A percentile compares a stretch with the other conserved stretches of the same genome.
Conservation (phyloP, 176 grass and related monocot species). For the Oryza longistaminata region DNA sequence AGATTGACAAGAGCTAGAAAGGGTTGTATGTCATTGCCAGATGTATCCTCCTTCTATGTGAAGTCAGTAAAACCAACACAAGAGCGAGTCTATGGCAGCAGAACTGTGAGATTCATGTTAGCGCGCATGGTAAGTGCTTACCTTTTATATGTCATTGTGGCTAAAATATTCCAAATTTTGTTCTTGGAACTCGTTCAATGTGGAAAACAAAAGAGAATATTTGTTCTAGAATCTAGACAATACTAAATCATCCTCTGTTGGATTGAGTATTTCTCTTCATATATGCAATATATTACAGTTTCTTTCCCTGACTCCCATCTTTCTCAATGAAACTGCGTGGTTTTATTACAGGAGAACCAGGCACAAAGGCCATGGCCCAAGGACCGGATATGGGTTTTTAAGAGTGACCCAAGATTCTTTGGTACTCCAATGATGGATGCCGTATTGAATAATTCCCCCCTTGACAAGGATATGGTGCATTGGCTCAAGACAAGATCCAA, state of each 20-base stretch:
- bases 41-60: slow-evolving; percentile 83
- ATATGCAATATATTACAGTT: background rate
- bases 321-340: slow-evolving; percentile 21
- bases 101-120: slow-evolving; percentile 96
- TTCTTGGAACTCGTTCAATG: slow-evolving; percentile 2
- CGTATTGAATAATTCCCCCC: slow-evolving; percentile 78
- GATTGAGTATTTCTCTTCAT: background rate
- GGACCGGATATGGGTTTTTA: slow-evolving; percentile 94
- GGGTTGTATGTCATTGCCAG: slow-evolving; percentile 85
- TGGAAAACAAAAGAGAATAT: background rate
- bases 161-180: slow-evolving; percentile 9
- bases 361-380: slow-evolving; percentile 96
- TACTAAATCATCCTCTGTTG: background rate
- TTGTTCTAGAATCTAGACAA: slow-evolving; percentile 13
- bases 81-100: slow-evolving; percentile 78
- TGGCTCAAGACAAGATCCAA: slow-evolving; percentile 90
- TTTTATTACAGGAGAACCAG: slow-evolving; percentile 87
- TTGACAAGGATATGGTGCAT: slow-evolving; percentile 96
- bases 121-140: slow-evolving; percentile 85
- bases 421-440: slow-evolving; percentile 96
- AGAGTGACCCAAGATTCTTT: slow-evolving; percentile 85
- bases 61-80: slow-evolving; percentile 67
- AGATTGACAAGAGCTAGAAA: slow-evolving; percentile 87
- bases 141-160: slow-evolving; percentile 1
- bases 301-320: background rate